phyloP scores from a whole-genome alignment of 192 early-diverging fungal species.

The Geosiphon pyriformis region DNA sequence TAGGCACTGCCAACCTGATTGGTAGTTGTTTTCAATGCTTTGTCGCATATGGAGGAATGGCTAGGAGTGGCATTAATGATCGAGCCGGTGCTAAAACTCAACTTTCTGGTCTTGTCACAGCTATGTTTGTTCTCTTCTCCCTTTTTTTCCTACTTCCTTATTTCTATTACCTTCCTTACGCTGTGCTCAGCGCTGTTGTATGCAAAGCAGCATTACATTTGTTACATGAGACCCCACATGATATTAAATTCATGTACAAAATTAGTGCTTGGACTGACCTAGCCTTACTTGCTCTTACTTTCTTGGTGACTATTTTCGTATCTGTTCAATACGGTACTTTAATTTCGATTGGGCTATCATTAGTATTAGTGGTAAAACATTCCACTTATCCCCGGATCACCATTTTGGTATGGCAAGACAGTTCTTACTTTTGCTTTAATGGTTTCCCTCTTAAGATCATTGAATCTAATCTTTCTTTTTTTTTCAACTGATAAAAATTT shows the following conservation, averaged over 20 bases:
- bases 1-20: constrained; percentile 84
- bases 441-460: background rate
- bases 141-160: constrained; percentile 77
- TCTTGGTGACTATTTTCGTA: constrained; percentile 81
- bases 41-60: constrained; percentile 87
- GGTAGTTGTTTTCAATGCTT: constrained; percentile 68
- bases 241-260: constrained; percentile 74
- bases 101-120: constrained; percentile 79
- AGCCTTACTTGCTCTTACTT: constrained; percentile 79
- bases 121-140: constrained; percentile 68
- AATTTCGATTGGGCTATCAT: constrained; percentile 79
- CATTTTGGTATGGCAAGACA: constrained; percentile 63
- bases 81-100: constrained; percentile 88
- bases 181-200: constrained; percentile 78
- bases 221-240: constrained; percentile 68
- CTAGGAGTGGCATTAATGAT: constrained; percentile 91
- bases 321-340: constrained; percentile 92
- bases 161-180: constrained; percentile 79
- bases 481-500: too few relatives aligned
- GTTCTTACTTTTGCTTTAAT: too few relatives aligned
- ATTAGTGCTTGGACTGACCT: constrained; percentile 80
- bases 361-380: constrained; percentile 88
- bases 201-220: constrained; percentile 75
- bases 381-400: constrained; percentile 81
- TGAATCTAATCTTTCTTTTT: too few relatives aligned